Percentiles rank a stretch among this genome's conserved stretches.
Evolutionary conservation across 176 grass and related monocot genomes (phyloP).

Genomic region (Eragrostis nindensis): DNA sequence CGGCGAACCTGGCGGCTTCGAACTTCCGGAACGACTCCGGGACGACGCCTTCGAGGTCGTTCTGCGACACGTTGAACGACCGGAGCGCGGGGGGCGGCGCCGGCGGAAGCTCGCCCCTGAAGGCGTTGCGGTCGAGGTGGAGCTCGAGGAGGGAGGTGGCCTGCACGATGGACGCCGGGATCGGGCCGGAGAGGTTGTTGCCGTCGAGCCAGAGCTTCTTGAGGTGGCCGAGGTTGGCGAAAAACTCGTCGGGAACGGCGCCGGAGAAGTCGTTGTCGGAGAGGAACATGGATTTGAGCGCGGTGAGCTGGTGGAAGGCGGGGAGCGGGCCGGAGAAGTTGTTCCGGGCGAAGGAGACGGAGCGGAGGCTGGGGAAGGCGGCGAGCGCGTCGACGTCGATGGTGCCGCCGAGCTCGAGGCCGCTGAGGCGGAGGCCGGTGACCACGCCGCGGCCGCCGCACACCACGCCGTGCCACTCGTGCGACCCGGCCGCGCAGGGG

Average conservation of each 20-base stretch:
- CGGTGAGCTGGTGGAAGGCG: constrained; percentile 51
- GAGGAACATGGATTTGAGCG: constrained; percentile 74
- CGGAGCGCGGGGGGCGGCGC: constrained; percentile 49
- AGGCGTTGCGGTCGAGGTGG: constrained; percentile 63
- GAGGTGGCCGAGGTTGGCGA: constrained; percentile 57
- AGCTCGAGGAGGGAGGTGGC: constrained; percentile 68
- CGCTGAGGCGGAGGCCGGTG: constrained; percentile 58
- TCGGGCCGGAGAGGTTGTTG: constrained; percentile 60
- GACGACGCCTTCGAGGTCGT: constrained; percentile 72
- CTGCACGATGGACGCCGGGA: constrained; percentile 52
- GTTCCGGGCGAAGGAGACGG: constrained; percentile 66
- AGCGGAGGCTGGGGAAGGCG: constrained; percentile 57
- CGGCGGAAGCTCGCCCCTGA: constrained; percentile 58
- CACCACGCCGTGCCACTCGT: constrained; percentile 72
- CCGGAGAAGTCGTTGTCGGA: constrained; percentile 75
- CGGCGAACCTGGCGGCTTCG: constrained; percentile 48
- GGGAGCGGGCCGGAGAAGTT: constrained; percentile 69
- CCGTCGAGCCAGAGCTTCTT: constrained; percentile 89
- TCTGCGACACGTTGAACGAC: constrained; percentile 63
- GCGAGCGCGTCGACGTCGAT: constrained; percentile 64
- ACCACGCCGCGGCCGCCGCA: constrained; percentile 51
- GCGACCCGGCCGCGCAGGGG: constrained; percentile 39
- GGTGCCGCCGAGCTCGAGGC: constrained; percentile 58
- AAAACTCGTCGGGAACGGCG: constrained; percentile 59
- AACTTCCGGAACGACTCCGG: constrained; percentile 73